Percentiles rank a stretch among this genome's conserved stretches.
Conservation (phyloP, 176 grass and related monocot species). For the Metroxylon sagu region DNA sequence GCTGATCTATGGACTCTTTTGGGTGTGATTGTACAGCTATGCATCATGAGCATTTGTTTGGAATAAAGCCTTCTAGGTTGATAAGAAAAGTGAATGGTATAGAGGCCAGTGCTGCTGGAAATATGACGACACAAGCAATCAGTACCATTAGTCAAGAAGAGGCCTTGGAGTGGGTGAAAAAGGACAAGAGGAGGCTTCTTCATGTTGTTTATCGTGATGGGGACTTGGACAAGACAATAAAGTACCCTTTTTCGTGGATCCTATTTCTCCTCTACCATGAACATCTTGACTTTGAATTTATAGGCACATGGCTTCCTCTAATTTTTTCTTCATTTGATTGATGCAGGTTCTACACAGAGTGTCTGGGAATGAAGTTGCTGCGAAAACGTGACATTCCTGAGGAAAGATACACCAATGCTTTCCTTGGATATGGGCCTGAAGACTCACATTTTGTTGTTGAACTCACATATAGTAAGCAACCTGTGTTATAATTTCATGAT, state of each 20-base stretch:
- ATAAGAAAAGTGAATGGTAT: slow-evolving; percentile 24
- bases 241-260: slow-evolving; percentile 28
- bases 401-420: slow-evolving; percentile 95
- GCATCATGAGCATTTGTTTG: slow-evolving; percentile 35
- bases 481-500: background rate
- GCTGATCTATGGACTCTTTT: too few relatives aligned
- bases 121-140: slow-evolving; percentile 33
- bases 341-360: slow-evolving; percentile 87
- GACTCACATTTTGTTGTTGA: slow-evolving; percentile 86
- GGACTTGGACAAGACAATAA: slow-evolving; percentile 91
- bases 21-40: slow-evolving; percentile 25
- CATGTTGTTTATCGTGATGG: slow-evolving; percentile 95
- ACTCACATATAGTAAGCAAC: slow-evolving; percentile 84
- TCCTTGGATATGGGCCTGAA: slow-evolving; percentile 92
- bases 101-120: slow-evolving; percentile 29
- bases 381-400: slow-evolving; percentile 77
- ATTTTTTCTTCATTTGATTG: background rate
- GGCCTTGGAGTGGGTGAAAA: slow-evolving; percentile 73
- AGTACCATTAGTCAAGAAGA: slow-evolving; percentile 43
- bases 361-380: slow-evolving; percentile 85
- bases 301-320: background rate
- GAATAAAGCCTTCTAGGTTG: slow-evolving; percentile 27
- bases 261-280: too few relatives aligned
- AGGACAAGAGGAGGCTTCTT: slow-evolving; percentile 64
- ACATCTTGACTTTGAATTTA: background rate